Evolutionary conservation across 73 alveolate species (phyloP).

Genomic region (Paramecium caudatum): DNA sequence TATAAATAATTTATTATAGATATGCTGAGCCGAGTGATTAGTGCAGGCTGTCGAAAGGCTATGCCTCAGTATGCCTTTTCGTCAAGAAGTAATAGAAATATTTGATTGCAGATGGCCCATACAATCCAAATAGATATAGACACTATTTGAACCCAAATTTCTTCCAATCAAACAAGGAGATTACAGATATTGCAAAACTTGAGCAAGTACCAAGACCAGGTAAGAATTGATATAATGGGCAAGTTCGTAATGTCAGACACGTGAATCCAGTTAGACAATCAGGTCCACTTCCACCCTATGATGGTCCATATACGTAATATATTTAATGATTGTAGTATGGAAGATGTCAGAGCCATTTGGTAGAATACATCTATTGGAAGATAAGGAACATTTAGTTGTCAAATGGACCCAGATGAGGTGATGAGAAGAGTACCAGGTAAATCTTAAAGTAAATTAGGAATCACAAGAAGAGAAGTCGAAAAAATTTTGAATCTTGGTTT

Average conservation of each 20-base stretch:
- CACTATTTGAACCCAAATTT: constrained; percentile 83
- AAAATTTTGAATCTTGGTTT: constrained; percentile 86
- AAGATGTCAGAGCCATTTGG: constrained; percentile 87
- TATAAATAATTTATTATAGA: constrained; percentile 48
- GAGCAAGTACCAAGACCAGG: constrained; percentile 80
- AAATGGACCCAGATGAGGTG: constrained; percentile 91
- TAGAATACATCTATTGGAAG: constrained; percentile 83
- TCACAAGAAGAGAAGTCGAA: constrained; percentile 94
- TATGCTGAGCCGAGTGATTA: constrained; percentile 29
- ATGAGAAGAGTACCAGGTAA: constrained; percentile 95
- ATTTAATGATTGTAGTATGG: constrained; percentile 77
- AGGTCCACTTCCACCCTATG: constrained; percentile 95
- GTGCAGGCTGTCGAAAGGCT: constrained; percentile 12
- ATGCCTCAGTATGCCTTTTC: constrained; percentile 9
- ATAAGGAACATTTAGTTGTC: constrained; percentile 83
- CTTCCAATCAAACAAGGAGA: constrained; percentile 87
- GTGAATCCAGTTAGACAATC: constrained; percentile 94
- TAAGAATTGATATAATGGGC: background rate
- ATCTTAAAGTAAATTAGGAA: too few relatives aligned
- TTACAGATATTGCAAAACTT: constrained; percentile 84
- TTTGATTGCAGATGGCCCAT: constrained; percentile 83
- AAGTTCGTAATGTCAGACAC: constrained; percentile 91
- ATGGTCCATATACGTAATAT: constrained; percentile 88
- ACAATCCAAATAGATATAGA: constrained; percentile 91
- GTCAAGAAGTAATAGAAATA: background rate